Evolutionary conservation across 257 asterid genomes (phyloP).

Genomic region (Primulina eburnea): DNA sequence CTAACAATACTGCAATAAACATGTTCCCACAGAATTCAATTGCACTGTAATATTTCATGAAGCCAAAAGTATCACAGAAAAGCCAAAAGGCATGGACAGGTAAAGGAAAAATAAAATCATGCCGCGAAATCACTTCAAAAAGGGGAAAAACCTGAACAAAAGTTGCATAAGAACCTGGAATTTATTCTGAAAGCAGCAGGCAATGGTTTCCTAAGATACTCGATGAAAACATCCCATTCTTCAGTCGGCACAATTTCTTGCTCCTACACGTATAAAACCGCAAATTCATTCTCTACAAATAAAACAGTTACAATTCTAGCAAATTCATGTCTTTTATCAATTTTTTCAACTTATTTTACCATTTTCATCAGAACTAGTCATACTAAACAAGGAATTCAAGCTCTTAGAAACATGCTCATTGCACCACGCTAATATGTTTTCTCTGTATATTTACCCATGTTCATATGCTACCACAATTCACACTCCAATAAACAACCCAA

Average conservation of each 20-base stretch:
- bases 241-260: conserved; percentile 70
- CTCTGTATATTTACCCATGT: not conserved
- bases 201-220: conserved; percentile 56
- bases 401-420: not conserved
- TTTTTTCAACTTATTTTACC: not conserved
- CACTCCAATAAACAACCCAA: not conserved
- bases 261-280: conserved; percentile 43
- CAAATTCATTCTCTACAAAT: conserved; percentile 1
- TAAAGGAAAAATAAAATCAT: not conserved
- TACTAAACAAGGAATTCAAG: conserved; percentile 6
- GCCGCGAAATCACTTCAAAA: not conserved
- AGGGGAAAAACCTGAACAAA: not conserved
- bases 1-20: no score
- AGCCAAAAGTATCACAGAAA: not conserved
- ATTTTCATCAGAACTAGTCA: not conserved
- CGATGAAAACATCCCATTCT: conserved; percentile 82
- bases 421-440: not conserved
- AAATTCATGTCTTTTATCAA: not conserved
- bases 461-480: not conserved
- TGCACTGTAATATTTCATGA: not conserved
- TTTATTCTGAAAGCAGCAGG: conserved; percentile 96
- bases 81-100: not conserved
- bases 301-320: not conserved
- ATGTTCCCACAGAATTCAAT: not conserved
- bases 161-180: conserved; percentile 54